Percentiles rank a stretch among this genome's conserved stretches.
phyloP scores from a whole-genome alignment of 2,329 filamentous ascomycete genomes.

The Amylocarpus encephaloides region DNA sequence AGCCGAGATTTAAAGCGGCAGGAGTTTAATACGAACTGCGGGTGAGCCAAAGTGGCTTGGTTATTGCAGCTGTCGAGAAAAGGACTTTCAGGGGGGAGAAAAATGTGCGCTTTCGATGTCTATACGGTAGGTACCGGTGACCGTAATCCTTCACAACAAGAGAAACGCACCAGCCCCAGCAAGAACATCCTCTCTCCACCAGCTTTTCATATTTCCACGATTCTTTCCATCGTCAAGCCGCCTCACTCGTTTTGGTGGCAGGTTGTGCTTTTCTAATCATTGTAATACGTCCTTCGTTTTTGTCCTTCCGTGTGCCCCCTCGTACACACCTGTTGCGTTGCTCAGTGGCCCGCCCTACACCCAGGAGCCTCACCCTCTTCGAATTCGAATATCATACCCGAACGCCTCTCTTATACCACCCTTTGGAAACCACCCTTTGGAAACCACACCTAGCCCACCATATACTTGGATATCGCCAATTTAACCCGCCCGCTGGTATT shows the following conservation, averaged over 20 bases:
- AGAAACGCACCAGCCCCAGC: neutral
- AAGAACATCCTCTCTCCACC: slow-evolving; percentile 5
- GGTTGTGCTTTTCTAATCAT: slow-evolving; percentile 26
- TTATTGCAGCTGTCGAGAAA: too few relatives aligned
- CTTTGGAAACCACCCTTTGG: neutral
- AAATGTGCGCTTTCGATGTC: neutral
- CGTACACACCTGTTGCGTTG: slow-evolving; percentile 23
- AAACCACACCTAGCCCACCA: neutral
- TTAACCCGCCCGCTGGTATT: slow-evolving; percentile 5
- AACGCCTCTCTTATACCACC: neutral
- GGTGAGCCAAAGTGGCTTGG: too few relatives aligned
- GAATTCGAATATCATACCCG: neutral
- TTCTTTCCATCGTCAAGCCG: slow-evolving; percentile 24
- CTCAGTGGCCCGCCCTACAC: slow-evolving; percentile 18
- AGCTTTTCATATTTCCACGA: slow-evolving; percentile 11
- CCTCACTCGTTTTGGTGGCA: slow-evolving; percentile 54
- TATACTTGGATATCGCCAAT: neutral
- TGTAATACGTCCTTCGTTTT: slow-evolving; percentile 14
- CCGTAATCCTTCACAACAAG: neutral
- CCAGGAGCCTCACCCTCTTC: neutral
- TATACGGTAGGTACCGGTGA: neutral
- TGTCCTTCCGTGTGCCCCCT: slow-evolving; percentile 9
- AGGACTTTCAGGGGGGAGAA: too few relatives aligned
- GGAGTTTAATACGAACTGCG: too few relatives aligned
- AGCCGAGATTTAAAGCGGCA: too few relatives aligned